Base-by-base conservation (phyloP, 2,329 filamentous ascomycete species). In the Microascus cirrosus region DNA sequence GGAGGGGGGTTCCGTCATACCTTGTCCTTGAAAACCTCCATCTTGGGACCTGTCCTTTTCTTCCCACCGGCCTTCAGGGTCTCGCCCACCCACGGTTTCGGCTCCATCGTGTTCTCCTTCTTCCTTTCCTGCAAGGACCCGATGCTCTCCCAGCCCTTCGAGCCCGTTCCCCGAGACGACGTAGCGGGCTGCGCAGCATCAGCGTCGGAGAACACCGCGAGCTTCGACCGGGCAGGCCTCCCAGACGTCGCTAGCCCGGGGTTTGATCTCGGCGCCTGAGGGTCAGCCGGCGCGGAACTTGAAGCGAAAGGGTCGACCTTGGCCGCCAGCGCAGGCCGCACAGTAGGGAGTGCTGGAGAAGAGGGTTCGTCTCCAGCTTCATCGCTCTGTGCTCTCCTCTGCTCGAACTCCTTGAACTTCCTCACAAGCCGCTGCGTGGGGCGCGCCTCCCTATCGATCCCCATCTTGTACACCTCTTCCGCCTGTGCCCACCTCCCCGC, bases 1-100 rank as follows among this genome's bases (percentile, higher is more conserved):
- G 42, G 34, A 55, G 39, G 22, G 10, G n/a, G 35, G n/a, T 24
- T 53, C 15, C 12, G 35, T 42, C 90, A 86, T 87, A 99, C 94
- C 88, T 88, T 79, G 79, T 99, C 94, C 78, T 89, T 93, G 78
- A 96, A 99, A 53, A 99, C 83, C 67, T 86, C 78, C 85, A 99
- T 87, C 78, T 96, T 97, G 57, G 86, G 79, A 50, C 66, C 67
- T 57, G 80, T 81, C 35, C 80, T 83, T 74, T 90, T 89, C 75
- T 90, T 94, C 65, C 90, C 93, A 50, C 89, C 90, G 2, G 84
- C 88, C 71, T 93, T 90, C 64, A 99, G 73, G 48, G 89, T 96
- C 75, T 97, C 91, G 28, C 94, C 94, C 12, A 79, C 87, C 94
- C 92, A 96, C 22, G 93, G 90, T 68, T 87, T 92, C 12, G 92